These are phyloP conservation scores for Phyllosticta capitalensis DNA, from an alignment of 2,329 filamentous ascomycete genomes.

Conservation along the genomic window DNA sequence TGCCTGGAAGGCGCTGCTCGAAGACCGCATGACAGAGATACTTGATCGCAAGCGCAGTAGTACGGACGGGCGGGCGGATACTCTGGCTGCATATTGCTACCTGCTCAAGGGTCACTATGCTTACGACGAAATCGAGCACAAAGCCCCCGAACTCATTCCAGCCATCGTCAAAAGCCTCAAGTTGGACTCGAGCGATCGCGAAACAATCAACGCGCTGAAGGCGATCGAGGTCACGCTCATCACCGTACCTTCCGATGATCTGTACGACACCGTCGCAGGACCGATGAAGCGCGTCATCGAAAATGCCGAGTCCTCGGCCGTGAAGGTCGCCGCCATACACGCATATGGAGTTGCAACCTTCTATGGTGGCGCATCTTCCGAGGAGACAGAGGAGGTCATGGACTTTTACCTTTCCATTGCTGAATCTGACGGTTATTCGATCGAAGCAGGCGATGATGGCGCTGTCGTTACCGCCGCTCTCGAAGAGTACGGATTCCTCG, in stretches of 20 bases:
- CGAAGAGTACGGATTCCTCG: conserved; percentile 70
- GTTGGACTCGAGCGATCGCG: conserved; percentile 56
- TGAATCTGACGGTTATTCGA: conserved; percentile 64
- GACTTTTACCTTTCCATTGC: conserved; percentile 68
- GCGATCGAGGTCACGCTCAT: conserved; percentile 63
- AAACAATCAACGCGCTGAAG: conserved; percentile 61
- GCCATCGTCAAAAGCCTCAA: conserved; percentile 63
- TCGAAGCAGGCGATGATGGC: conserved; percentile 62
- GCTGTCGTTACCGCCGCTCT: conserved; percentile 65
- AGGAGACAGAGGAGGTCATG: conserved; percentile 62
- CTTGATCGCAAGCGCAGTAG: conserved; percentile 71
- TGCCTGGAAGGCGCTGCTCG: conserved; percentile 53
- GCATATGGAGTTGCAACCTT: conserved; percentile 62
- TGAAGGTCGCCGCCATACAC: conserved; percentile 65
- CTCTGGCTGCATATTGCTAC: conserved; percentile 52
- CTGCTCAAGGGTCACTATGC: conserved; percentile 61
- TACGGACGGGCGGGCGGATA: conserved; percentile 57
- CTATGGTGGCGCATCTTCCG: conserved; percentile 63
- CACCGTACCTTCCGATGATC: conserved; percentile 53
- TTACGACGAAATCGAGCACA: conserved; percentile 50
- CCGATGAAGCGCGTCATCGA: conserved; percentile 54
- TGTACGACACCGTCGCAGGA: conserved; percentile 54
- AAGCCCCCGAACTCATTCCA: conserved; percentile 51
- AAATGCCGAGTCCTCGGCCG: conserved; percentile 53
- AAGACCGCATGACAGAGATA: conserved; percentile 60